phyloP scores from a whole-genome alignment of 2,329 filamentous ascomycete species.

The Bipolaris victoriae region DNA sequence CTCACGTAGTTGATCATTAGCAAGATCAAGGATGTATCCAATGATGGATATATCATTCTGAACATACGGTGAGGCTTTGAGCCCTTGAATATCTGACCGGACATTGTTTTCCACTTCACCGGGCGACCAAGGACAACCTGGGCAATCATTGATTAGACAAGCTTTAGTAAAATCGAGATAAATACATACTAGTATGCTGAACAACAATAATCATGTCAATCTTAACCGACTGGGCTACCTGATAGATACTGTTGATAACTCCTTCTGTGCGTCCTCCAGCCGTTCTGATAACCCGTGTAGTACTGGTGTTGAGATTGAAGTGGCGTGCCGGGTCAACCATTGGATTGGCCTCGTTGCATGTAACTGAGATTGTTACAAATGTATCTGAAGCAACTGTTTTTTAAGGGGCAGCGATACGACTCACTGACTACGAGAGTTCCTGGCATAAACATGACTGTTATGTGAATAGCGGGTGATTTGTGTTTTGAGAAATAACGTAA shows the following conservation, averaged over 20 bases:
- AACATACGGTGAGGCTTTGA: conserved; percentile 21
- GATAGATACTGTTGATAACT: conserved; percentile 19
- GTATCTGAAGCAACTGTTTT: background rate
- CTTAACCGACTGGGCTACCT: conserved; percentile 15
- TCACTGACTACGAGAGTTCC: conserved; percentile 1
- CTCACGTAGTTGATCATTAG: conserved; percentile 22
- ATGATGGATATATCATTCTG: conserved; percentile 26
- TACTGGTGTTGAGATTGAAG: conserved; percentile 29
- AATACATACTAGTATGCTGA: conserved; percentile 27
- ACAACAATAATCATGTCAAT: conserved; percentile 32
- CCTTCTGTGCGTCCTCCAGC: conserved; percentile 20
- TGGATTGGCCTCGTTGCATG: conserved; percentile 6
- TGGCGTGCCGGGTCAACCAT: conserved; percentile 24
- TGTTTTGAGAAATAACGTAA: background rate
- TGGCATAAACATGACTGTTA: background rate
- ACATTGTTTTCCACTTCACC: conserved; percentile 21
- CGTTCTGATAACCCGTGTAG: conserved; percentile 26
- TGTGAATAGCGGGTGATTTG: background rate
- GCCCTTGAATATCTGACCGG: conserved; percentile 15
- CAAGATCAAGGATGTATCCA: conserved; percentile 28
- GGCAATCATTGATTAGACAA: background rate
- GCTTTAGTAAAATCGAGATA: background rate
- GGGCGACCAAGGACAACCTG: conserved; percentile 21
- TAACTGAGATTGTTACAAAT: conserved; percentile 1
- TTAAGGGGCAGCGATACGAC: background rate